Percentiles rank a stretch among this genome's conserved stretches.
Evolutionary conservation across 345 rosid species (phyloP).

Genomic region (Rhodomyrtus tomentosa): DNA sequence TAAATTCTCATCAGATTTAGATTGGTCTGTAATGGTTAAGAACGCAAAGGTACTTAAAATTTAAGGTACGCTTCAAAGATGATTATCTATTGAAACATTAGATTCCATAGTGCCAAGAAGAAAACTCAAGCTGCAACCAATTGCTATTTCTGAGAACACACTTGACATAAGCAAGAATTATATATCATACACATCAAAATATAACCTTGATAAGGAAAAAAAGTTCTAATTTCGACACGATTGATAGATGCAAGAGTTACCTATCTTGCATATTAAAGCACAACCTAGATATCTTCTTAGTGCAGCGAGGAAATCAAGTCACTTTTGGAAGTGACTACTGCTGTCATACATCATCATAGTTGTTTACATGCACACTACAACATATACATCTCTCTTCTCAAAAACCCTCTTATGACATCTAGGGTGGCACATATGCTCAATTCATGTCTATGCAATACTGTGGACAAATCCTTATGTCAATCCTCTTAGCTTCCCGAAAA

Average conservation of each 20-base stretch:
- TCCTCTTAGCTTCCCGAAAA: not conserved
- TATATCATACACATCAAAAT: not conserved
- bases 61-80: not conserved
- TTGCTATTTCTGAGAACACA: not conserved
- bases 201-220: not conserved
- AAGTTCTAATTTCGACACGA: not conserved
- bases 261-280: not conserved
- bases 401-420: not conserved
- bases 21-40: not conserved
- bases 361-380: not conserved
- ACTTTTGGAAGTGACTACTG: not conserved
- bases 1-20: not conserved
- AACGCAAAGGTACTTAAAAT: not conserved
- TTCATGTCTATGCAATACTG: not conserved
- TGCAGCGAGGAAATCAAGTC: not conserved
- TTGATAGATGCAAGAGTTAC: not conserved
- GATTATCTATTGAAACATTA: not conserved
- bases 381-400: not conserved
- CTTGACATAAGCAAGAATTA: not conserved
- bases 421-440: not conserved
- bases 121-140: not conserved
- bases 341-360: not conserved
- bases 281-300: not conserved
- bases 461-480: not conserved
- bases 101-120: not conserved